Conservation (phyloP, 2,329 filamentous ascomycete genomes). For the Arthrocladium fulminans region DNA sequence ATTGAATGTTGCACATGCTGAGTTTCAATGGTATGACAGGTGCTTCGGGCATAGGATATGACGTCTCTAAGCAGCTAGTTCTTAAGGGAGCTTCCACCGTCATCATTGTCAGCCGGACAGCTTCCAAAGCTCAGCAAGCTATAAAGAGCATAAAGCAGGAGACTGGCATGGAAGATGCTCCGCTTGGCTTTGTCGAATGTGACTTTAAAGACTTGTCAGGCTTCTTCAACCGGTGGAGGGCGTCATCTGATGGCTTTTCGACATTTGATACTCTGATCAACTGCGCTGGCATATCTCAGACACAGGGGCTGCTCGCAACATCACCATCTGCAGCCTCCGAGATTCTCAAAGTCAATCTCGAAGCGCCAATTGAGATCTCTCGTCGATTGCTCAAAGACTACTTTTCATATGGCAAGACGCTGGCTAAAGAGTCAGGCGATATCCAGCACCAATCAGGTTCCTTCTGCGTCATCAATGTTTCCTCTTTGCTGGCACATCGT, state of each 20-base stretch:
- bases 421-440: not conserved
- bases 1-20: not conserved
- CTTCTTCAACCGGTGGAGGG: not conserved
- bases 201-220: constrained; percentile 1
- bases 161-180: not conserved
- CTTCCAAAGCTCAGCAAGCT: constrained; percentile 37
- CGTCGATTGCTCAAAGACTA: constrained; percentile 28
- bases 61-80: constrained; percentile 60
- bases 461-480: constrained; percentile 68
- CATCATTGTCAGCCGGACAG: constrained; percentile 53
- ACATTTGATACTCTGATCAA: constrained; percentile 60
- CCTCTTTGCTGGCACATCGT: constrained; percentile 62
- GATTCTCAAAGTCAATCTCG: constrained; percentile 62
- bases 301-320: constrained; percentile 53
- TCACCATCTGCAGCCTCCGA: constrained; percentile 42
- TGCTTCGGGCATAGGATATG: constrained; percentile 59
- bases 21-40: constrained; percentile 50
- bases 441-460: constrained; percentile 29
- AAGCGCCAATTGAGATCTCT: constrained; percentile 34
- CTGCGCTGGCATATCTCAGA: constrained; percentile 65
- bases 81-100: constrained; percentile 48
- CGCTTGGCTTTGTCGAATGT: not conserved
- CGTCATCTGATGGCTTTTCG: too few relatives aligned
- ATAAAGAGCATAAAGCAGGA: constrained; percentile 1
- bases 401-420: not conserved